A percentile compares a stretch with the other conserved stretches of the same genome.
phyloP scores from a whole-genome alignment of 2,329 filamentous ascomycete species.

The Seiridium unicorne region DNA sequence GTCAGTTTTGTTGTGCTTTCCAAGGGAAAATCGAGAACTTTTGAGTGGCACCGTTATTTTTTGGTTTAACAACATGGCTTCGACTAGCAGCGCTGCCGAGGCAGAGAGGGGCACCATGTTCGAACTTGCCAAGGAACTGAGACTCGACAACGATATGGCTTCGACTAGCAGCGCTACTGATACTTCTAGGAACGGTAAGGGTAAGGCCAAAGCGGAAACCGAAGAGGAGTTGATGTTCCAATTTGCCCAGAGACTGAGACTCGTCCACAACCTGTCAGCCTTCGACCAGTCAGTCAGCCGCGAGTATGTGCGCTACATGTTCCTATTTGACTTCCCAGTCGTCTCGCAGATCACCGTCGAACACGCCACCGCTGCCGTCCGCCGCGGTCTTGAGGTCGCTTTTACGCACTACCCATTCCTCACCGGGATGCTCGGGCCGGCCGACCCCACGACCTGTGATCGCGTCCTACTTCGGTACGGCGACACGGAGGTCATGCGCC shows the following conservation, averaged over 20 bases:
- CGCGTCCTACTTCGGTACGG: constrained; percentile 12
- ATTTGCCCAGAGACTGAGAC: background rate
- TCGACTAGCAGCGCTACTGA: too few species aligned
- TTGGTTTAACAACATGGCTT: too few species aligned
- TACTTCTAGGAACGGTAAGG: too few species aligned
- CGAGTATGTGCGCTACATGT: constrained; percentile 13
- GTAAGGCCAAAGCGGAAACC: too few species aligned
- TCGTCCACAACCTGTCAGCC: background rate
- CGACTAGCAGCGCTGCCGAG: too few species aligned
- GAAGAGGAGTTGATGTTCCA: background rate
- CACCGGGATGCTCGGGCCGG: constrained; percentile 10
- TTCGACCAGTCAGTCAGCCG: constrained; percentile 7
- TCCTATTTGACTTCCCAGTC: constrained; percentile 16
- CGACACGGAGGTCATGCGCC: background rate
- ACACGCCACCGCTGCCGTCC: constrained; percentile 2
- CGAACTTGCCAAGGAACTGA: too few species aligned
- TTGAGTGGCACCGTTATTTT: background rate
- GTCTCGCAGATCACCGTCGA: background rate
- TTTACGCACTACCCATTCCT: constrained; percentile 12
- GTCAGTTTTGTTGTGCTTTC: too few species aligned
- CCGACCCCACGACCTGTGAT: background rate
- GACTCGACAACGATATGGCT: too few species aligned
- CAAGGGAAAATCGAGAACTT: background rate
- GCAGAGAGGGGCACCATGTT: too few species aligned
- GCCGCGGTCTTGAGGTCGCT: background rate